Evolutionary conservation across 768 basidiomycete genomes (phyloP).

Genomic region (Termitomyces sp.): DNA sequence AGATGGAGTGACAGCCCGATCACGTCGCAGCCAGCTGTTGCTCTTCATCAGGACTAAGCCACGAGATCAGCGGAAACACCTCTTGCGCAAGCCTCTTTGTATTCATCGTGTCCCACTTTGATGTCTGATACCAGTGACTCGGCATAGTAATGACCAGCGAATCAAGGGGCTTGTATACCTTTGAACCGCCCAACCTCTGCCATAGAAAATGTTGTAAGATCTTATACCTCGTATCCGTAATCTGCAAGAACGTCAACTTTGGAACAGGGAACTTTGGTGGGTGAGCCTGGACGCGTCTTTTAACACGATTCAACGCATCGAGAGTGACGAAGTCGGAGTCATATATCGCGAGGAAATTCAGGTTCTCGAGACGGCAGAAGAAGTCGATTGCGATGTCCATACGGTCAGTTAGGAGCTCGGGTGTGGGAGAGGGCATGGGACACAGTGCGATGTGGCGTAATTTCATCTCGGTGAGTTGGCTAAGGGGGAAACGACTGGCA

Average conservation of each 20-base stretch:
- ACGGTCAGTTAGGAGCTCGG: not conserved
- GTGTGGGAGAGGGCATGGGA: not conserved
- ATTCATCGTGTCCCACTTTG: not conserved
- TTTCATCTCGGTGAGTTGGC: not conserved
- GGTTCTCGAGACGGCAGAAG: slow-evolving; percentile 2
- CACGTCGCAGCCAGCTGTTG: not conserved
- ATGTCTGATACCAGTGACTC: not conserved
- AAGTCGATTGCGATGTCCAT: slow-evolving; percentile 2
- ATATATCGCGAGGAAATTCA: not conserved
- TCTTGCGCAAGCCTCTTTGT: not conserved
- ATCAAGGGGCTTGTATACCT: not conserved
- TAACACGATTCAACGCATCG: not conserved
- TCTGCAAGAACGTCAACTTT: not conserved
- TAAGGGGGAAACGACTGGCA: not conserved
- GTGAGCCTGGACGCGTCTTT: not conserved
- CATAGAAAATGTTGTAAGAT: not conserved
- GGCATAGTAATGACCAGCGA: not conserved
- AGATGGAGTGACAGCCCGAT: not conserved
- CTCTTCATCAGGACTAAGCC: not conserved
- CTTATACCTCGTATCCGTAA: not conserved
- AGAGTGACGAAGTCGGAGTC: slow-evolving; percentile 8
- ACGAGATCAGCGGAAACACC: not conserved
- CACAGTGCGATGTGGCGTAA: slow-evolving; percentile 1
- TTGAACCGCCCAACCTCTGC: not conserved
- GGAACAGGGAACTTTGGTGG: not conserved